phyloP scores from a whole-genome alignment of 176 grass and related monocot genomes.

The Zoysia pacifica region DNA sequence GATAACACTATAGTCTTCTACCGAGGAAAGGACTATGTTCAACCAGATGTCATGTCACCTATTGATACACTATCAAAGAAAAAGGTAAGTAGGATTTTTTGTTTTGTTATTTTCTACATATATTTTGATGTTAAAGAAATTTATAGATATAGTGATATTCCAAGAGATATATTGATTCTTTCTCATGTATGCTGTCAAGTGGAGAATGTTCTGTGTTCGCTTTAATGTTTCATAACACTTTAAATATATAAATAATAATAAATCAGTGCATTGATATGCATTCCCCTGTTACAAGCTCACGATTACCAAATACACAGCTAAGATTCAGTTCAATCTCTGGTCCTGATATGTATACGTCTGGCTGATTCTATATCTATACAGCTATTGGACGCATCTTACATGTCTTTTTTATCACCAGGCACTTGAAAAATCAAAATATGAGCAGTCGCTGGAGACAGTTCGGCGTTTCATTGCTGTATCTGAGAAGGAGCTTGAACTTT shows the following conservation, averaged over 20 bases:
- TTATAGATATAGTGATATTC: neutral
- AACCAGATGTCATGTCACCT: conserved; percentile 93
- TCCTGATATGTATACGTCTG: conserved; percentile 13
- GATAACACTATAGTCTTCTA: conserved; percentile 83
- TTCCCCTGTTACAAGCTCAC: neutral
- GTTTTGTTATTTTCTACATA: neutral
- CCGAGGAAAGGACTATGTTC: conserved; percentile 87
- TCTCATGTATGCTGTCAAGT: neutral
- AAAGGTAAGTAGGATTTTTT: conserved; percentile 46
- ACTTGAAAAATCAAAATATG: conserved; percentile 99
- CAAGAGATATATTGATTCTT: neutral
- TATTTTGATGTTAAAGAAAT: neutral
- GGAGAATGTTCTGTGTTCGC: neutral
- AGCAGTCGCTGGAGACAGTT: conserved; percentile 86
- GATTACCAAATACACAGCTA: neutral
- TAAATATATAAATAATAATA: neutral
- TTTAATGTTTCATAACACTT: neutral
- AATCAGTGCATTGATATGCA: neutral
- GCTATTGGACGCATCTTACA: conserved; percentile 18
- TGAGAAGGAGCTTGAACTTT: conserved; percentile 89
- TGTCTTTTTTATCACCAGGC: conserved; percentile 55
- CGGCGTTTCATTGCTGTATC: conserved; percentile 68
- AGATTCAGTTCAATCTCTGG: neutral
- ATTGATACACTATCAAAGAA: conserved; percentile 93
- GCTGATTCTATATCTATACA: neutral